Evolutionary conservation across 371 early-diverging fungal genomes (phyloP), one percentile per base, ranked within the genome.

Genomic region (Polyrhizophydium stewartii): DNA sequence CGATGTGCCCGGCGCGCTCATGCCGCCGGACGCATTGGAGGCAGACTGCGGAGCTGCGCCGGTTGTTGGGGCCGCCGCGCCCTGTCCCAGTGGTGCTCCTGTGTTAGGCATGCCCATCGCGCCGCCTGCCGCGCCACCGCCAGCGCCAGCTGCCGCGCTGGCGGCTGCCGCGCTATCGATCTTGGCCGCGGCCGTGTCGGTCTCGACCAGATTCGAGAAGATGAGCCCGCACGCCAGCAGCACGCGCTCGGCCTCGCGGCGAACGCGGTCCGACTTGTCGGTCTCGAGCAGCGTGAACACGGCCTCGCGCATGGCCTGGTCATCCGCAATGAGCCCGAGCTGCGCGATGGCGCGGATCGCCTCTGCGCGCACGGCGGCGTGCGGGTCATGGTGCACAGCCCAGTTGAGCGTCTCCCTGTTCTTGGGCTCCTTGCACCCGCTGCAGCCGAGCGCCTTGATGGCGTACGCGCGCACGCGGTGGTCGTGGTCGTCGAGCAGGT

Each of bases 371-470:
- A 78, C 79, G 25, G 65, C 57, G 0, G 65, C 35, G 43, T 63
- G 49, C 6, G 28, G 21, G 17, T 78, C 79, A 49, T 78, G 79
- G 27, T 67, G 60, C 17, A 78, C 51, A 24, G 59, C 61, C 63
- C 75, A 78, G 60, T 68, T 66, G 16, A 78, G 62, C 0, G 71
- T 53, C 59, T 74, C 76, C 2, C 63, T 43, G 17, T 70, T 61
- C 25, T 76, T 70, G 19, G 75, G 68, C 33, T 69, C 78, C 9
- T 46, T 49, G 61, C 66, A 72, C 37, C 64, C 55, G n/a, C 41
- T 56, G n/a, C 47, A n/a, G 7, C 74, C 72, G 24, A 76, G 43
- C 0, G 72, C 74, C 67, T 70, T 67, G 35, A 75, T 61, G 13
- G 76, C 72, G 55, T 71, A 70, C 28, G 67, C 71, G 38, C 76